Base-by-base conservation (phyloP, 768 basidiomycete genomes). In the Lentinula raphanica region DNA sequence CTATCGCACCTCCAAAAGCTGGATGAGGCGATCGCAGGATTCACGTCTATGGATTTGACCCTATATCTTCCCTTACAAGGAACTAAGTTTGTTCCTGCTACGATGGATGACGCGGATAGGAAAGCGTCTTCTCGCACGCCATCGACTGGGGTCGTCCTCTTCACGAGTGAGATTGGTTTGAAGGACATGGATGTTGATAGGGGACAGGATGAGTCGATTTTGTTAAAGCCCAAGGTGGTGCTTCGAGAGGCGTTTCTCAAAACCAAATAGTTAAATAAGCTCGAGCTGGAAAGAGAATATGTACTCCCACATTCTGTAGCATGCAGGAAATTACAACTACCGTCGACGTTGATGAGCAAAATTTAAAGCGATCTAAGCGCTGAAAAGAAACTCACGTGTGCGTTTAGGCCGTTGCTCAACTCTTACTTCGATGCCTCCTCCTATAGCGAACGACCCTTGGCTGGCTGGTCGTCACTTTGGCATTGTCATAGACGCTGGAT, bases 401-500 rank as follows among this genome's bases (percentile, higher is more conserved):
- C 17, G 28, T 49, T 49, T 28, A 49, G 8, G 12, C 15, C 49
- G 13, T 29, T 28, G 8, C 23, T n/a, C 11, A 27, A 9, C 3
- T n/a, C 17, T 39, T 39, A 39, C 5, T 17, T 36, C 54, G 42
- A 92, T 94, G 92, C 87, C 90, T 45, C 88, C 92, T 49, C 86
- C 88, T 59, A 83, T 80, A 58, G 81, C 75, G 54, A 78, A 78
- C 63, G 84, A 92, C 68, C 73, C 86, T 60, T 94, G 92, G 92
- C 80, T 90, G 57, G 73, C 80, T 59, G 85, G 84, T 56, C 86
- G 93, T 63, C 85, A 87, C 65, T 96, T 93, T 72, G 94, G 92
- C 59, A 82, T 98, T 59, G 94, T 98, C 61, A 92, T 99, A 71
- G 97, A 99, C 77, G 97, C 97, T 68, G 97, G 97, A 60, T 97